Evolutionary conservation across 805 yeast species (phyloP).

Genomic region (Pichia membranifaciens): DNA sequence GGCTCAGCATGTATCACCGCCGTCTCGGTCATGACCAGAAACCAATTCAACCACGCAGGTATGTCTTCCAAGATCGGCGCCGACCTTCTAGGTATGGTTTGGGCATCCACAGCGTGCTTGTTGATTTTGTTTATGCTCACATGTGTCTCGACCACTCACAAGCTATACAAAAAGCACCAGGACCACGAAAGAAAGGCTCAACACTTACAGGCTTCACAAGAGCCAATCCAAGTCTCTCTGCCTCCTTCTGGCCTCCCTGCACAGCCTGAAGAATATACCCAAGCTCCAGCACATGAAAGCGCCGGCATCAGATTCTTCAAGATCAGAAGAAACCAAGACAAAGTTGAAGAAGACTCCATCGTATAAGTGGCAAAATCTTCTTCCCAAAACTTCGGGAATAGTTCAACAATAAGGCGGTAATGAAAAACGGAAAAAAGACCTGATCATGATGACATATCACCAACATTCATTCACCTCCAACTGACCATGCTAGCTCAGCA

Average conservation of each 20-base stretch:
- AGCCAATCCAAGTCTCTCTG: constrained; percentile 7
- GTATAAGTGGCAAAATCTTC: constrained; percentile 5
- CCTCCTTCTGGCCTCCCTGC: constrained; percentile 22
- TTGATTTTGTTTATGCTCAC: constrained; percentile 45
- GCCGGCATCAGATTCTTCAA: constrained; percentile 71
- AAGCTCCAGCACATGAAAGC: constrained; percentile 34
- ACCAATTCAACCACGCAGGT: constrained; percentile 52
- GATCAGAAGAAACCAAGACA: constrained; percentile 51
- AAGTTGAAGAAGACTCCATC: constrained; percentile 35
- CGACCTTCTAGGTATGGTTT: constrained; percentile 52
- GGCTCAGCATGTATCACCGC: constrained; percentile 74
- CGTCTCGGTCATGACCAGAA: constrained; percentile 64
- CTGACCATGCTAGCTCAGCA: no score
- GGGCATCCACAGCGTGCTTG: constrained; percentile 62
- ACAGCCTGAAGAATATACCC: constrained; percentile 1
- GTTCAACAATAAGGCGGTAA: no score
- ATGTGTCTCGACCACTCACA: constrained; percentile 44
- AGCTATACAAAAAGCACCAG: constrained; percentile 47
- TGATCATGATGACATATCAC: no score
- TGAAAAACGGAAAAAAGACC: no score
- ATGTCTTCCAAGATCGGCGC: constrained; percentile 48
- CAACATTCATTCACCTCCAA: no score
- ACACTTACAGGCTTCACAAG: background rate
- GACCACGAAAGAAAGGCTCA: background rate
- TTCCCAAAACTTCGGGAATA: no score